Evolutionary conservation across 345 rosid genomes (phyloP), one percentile per base, ranked within the genome.

Genomic region (Salix dunnii): DNA sequence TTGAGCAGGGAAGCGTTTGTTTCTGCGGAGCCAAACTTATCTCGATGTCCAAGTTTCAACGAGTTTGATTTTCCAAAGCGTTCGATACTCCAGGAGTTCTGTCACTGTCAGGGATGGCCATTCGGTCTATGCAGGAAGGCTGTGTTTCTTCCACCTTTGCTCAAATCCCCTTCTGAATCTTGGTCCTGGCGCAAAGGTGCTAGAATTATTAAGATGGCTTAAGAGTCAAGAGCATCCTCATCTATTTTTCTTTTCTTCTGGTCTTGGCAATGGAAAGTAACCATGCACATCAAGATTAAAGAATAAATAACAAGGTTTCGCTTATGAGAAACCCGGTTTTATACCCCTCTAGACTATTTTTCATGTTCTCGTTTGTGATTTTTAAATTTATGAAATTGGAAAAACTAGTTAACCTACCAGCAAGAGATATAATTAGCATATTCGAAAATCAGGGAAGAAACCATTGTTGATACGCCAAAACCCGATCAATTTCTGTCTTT

Each of bases 81-180:
- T 6, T 87, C 92, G 0, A 88, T 90, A 83, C 81, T 95, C 63
- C 81, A 84, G 80, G 91, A 93, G 79, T 73, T 95, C 7, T 90
- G 94, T 62, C 90, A 88, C 53, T 91, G 94, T 27, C 88, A 92
- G 76, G 98, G 99, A 35, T 92, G 97, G 99, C 99, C 97, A 0
- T 92, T 96, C 43, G 98, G 99, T 28, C 86, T 92, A 0, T 91
- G 95, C 88, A 84, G 94, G 88, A 96, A 87, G 82, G 89, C 87
- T 4, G 77, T 84, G 67, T 74, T 91, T 64, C 98, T 93, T 80
- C 99, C 98, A 16, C 97, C 98, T 3, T 83, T 96, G 74, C 98
- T 98, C 11, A 92, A 92, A 76, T 91, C 95, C 20, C 99, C 99
- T 9, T 83, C 97, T 2, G 94, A 93, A 74, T 89, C 99, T 18